A percentile compares a stretch with the other conserved stretches of the same genome.
phyloP scores from a whole-genome alignment of 2,329 filamentous ascomycete genomes.

The Cercospora canescens region DNA sequence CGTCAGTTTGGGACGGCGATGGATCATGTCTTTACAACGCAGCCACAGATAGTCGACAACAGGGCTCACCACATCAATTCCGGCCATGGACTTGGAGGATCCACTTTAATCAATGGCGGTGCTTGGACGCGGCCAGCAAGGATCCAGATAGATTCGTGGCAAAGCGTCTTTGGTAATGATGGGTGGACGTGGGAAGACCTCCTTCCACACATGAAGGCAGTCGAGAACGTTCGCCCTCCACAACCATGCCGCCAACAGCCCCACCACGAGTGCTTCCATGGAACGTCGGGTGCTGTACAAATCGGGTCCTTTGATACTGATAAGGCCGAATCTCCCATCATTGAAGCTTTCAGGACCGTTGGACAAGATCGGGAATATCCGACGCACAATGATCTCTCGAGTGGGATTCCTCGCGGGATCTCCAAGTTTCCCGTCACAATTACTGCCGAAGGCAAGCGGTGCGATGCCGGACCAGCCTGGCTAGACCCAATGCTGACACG shows the following conservation, averaged over 20 bases:
- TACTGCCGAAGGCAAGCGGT: not conserved
- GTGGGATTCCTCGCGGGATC: not conserved
- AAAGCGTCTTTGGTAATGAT: not conserved
- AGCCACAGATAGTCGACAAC: not conserved
- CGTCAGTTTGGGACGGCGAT: not conserved
- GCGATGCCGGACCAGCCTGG: not conserved
- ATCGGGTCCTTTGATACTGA: not conserved
- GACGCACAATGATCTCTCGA: not conserved
- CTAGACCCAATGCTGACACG: not conserved
- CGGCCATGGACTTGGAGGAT: not conserved
- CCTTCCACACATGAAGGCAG: not conserved
- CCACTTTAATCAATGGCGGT: not conserved
- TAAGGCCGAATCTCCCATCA: not conserved
- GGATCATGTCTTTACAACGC: not conserved
- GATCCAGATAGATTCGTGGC: not conserved
- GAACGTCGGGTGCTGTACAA: not conserved
- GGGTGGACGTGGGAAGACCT: not conserved
- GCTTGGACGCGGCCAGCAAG: not conserved
- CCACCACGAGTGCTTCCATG: not conserved
- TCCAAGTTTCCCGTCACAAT: not conserved
- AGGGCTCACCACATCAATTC: not conserved
- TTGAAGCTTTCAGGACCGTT: not conserved
- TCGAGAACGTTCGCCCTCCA: not conserved
- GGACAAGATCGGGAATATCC: not conserved
- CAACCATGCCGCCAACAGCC: not conserved